Base-by-base conservation (phyloP, 192 early-diverging fungal species). In the Coemansia sp. region DNA sequence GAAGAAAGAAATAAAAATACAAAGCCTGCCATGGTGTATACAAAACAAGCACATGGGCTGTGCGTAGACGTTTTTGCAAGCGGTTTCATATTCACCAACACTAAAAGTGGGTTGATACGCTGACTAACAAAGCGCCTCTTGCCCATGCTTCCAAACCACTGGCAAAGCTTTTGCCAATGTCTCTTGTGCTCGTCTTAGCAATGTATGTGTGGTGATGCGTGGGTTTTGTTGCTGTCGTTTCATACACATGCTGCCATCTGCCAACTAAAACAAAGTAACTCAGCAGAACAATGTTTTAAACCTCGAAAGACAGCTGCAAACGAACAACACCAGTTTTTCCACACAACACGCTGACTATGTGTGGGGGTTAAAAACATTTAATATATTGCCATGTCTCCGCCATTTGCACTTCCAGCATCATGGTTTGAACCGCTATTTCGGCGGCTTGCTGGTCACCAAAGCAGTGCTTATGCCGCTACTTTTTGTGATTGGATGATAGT, bases 81-180 rank as follows among this genome's bases (percentile, higher is more conserved):
- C 37, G 57, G 57, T 59, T 59, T 59, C 57, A 59, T 41, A 15
- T 59, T 21, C 37, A 59, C 37, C 4, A 59, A 37, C 32, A 18
- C 39, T 12, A 59, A 37, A 41, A 41, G 57, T 18, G 46, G 46
- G 32, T 32, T 32, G 32, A 4, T 32, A 32, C 32, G 32, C 21
- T 26, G 19, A 19, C 51, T 26, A 26, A 54, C 21, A 26, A 22
- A 26, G 9, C 11, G 6, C 0, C 32, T 32, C 32, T 54, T 15
- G 11, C 22, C 9, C 1, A 19, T 54, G 22, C 51, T 10, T 26
- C 51, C 51, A 54, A 22, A 54, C 19, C 26, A 26, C 22, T 13
- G 51, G 51, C 21, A 32, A 54, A 32, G 11, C 51, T 26, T 4
- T 54, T 22, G 19, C 7, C 19, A 54, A 15, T 9, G 1, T 54